phyloP scores from a whole-genome alignment of 257 asterid species.

The Knoxia roxburghii region DNA sequence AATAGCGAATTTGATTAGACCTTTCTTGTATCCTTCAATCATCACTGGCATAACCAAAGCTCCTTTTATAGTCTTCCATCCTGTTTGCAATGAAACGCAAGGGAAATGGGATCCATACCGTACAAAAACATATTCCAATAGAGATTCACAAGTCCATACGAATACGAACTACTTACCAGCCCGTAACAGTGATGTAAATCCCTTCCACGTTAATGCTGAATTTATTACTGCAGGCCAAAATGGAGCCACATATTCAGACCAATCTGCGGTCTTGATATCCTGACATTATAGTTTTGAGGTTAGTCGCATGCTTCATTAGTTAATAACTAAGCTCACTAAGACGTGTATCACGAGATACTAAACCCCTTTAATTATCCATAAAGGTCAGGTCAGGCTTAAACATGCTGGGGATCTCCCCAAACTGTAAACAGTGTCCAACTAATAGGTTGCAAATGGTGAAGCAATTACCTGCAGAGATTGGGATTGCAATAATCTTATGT shows the following conservation, averaged over 20 bases:
- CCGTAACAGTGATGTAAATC: constrained; percentile 65
- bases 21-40: constrained; percentile 85
- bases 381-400: no score
- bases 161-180: constrained; percentile 53
- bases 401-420: neutral
- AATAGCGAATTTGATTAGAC: constrained; percentile 72
- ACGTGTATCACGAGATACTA: neutral
- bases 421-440: neutral
- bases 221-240: constrained; percentile 96
- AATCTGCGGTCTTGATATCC: constrained; percentile 82
- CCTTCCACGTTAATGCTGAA: constrained; percentile 86
- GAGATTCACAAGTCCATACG: neutral
- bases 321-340: neutral
- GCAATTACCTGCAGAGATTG: constrained; percentile 59
- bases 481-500: constrained; percentile 64
- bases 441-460: neutral
- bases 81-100: constrained; percentile 24
- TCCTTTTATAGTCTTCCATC: constrained; percentile 94
- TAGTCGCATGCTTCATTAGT: neutral
- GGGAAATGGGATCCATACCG: neutral
- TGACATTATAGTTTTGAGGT: constrained; percentile 19
- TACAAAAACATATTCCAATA: neutral
- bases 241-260: constrained; percentile 91
- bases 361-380: no score
- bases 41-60: constrained; percentile 90